Conservation (phyloP, 148 eudicot genomes). For the Spergularia marina region DNA sequence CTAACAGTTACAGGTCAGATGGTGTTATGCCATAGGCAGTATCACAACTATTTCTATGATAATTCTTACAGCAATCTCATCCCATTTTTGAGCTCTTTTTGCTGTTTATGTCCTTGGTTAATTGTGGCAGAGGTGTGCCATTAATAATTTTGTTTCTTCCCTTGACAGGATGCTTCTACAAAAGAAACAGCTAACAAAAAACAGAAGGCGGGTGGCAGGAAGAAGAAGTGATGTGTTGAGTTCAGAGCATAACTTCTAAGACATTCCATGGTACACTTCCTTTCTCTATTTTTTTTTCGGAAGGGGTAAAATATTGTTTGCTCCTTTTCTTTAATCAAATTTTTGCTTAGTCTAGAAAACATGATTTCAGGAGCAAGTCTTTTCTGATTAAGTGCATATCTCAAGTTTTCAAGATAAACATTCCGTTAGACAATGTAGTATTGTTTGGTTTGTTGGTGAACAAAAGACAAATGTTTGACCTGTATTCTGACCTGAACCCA, state of each 20-base stretch:
- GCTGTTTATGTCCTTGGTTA: not conserved
- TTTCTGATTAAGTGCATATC: not conserved
- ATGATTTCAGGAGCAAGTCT: not conserved
- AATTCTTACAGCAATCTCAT: not conserved
- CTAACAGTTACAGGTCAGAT: not conserved
- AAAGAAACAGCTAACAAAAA: slow-evolving; percentile 64
- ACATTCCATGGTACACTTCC: not conserved
- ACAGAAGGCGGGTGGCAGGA: slow-evolving; percentile 59
- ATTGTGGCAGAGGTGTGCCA: not conserved
- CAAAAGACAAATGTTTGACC: no score
- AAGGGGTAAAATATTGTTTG: not conserved
- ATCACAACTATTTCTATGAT: not conserved
- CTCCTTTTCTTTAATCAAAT: not conserved
- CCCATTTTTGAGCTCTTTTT: not conserved
- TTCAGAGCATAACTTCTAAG: not conserved
- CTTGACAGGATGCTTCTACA: slow-evolving; percentile 42
- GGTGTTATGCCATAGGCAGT: not conserved
- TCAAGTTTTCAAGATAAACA: not conserved
- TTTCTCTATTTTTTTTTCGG: not conserved
- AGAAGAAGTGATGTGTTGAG: slow-evolving; percentile 45
- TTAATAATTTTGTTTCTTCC: slow-evolving; percentile 4
- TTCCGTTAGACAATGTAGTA: not conserved
- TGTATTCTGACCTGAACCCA: no score
- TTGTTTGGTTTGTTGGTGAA: not conserved
- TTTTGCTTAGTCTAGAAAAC: not conserved